Conservation (phyloP, 805 yeast genomes). For the Sugiyamaella americana region DNA sequence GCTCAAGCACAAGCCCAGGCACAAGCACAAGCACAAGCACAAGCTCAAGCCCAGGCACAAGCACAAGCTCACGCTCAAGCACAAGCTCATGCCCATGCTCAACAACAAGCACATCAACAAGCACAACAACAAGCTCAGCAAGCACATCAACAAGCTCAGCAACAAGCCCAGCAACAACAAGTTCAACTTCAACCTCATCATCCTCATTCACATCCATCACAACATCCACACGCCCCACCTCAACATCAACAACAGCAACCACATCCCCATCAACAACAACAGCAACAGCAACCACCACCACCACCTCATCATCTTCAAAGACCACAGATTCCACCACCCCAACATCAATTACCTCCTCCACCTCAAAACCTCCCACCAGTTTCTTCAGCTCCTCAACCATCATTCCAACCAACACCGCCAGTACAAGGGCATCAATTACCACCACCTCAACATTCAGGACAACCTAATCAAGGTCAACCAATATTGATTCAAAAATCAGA, state of each 20-base stretch:
- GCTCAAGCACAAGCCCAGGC: background rate
- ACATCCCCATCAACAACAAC: conserved; percentile 19
- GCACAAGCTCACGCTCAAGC: background rate
- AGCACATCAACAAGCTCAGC: too few relatives aligned
- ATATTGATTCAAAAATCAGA: conserved; percentile 9
- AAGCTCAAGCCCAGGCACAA: conserved; percentile 7
- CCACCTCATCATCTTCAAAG: conserved; percentile 14
- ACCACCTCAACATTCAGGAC: conserved; percentile 21
- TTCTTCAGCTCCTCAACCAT: conserved; percentile 6
- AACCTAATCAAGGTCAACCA: conserved; percentile 18
- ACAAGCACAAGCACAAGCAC: conserved; percentile 2
- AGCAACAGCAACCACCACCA: conserved; percentile 15
- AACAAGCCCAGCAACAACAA: conserved; percentile 1
- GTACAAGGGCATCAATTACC: conserved; percentile 5
- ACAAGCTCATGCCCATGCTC: background rate
- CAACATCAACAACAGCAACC: conserved; percentile 20
- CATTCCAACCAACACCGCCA: background rate
- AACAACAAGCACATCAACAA: background rate
- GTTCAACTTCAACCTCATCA: background rate
- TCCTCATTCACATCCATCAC: background rate
- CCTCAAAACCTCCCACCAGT: conserved; percentile 16
- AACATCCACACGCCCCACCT: background rate
- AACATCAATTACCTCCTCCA: conserved; percentile 17
- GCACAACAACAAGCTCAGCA: background rate
- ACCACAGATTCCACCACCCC: conserved; percentile 17